A percentile compares a stretch with the other conserved stretches of the same genome.
phyloP scores from a whole-genome alignment of 345 rosid genomes.

The Orychophragmus violaceus region DNA sequence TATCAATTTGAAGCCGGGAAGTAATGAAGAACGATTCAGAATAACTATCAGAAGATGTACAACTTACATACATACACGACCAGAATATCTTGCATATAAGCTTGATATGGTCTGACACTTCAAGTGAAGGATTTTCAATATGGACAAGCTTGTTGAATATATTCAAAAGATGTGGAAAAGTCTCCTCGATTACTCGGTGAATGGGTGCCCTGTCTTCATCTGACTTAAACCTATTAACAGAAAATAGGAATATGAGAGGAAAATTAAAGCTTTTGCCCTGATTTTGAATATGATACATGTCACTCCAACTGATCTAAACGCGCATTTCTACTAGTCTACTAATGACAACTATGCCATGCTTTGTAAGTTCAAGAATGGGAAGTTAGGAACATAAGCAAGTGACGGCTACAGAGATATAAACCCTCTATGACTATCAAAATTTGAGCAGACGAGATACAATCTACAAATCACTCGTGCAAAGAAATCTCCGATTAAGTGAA shows the following conservation, averaged over 20 bases:
- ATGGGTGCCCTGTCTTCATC: constrained; percentile 96
- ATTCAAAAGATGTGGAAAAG: constrained; percentile 77
- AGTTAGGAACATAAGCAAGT: neutral
- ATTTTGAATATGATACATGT: neutral
- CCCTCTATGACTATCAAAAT: neutral
- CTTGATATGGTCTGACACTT: constrained; percentile 93
- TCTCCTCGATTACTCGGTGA: constrained; percentile 67
- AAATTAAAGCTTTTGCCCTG: neutral
- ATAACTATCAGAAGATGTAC: constrained; percentile 10
- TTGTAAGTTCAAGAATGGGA: neutral
- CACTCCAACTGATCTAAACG: neutral
- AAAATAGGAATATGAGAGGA: neutral
- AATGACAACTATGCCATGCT: neutral
- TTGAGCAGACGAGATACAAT: neutral
- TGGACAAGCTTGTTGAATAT: constrained; percentile 75
- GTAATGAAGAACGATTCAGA: neutral
- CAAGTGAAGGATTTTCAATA: constrained; percentile 72
- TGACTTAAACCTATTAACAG: constrained; percentile 74
- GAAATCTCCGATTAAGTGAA: neutral
- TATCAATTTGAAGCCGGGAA: constrained; percentile 5
- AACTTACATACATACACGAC: constrained; percentile 96
- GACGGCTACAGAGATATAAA: neutral
- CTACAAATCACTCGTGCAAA: neutral
- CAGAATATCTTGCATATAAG: constrained; percentile 98
- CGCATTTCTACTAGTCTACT: neutral